Evolutionary conservation across 2,329 filamentous ascomycete species (phyloP).

Genomic region (Microsporum audouinii): DNA sequence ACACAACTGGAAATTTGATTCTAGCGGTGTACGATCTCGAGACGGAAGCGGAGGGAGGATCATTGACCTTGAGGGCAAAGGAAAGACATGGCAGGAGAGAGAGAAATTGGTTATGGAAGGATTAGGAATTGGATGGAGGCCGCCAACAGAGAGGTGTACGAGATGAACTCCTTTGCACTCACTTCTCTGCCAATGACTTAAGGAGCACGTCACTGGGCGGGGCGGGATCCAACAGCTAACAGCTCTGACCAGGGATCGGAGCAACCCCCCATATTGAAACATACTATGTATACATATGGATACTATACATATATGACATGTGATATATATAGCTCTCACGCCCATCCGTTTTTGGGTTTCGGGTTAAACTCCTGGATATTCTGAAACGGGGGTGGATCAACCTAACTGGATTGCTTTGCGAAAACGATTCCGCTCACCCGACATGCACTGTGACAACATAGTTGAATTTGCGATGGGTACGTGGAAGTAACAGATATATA

Average conservation of each 20-base stretch:
- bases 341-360: neutral
- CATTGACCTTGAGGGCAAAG: constrained; percentile 51
- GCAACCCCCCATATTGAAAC: neutral
- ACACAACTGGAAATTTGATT: constrained; percentile 75
- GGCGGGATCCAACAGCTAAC: neutral
- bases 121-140: constrained; percentile 56
- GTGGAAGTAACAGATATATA: neutral
- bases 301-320: too few species aligned
- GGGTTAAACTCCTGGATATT: neutral
- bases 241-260: too few species aligned
- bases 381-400: neutral
- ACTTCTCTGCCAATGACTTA: too few species aligned
- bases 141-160: constrained; percentile 57
- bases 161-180: constrained; percentile 32
- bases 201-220: neutral
- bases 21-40: constrained; percentile 66
- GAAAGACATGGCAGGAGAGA: constrained; percentile 53
- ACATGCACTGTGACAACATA: neutral
- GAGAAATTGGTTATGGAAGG: constrained; percentile 72
- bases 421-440: neutral
- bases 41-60: constrained; percentile 51
- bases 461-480: neutral
- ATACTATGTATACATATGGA: neutral
- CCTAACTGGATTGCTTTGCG: neutral
- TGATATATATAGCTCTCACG: neutral